Conservation (phyloP, 176 grass and related monocot genomes). For the Aegilops longissima region DNA sequence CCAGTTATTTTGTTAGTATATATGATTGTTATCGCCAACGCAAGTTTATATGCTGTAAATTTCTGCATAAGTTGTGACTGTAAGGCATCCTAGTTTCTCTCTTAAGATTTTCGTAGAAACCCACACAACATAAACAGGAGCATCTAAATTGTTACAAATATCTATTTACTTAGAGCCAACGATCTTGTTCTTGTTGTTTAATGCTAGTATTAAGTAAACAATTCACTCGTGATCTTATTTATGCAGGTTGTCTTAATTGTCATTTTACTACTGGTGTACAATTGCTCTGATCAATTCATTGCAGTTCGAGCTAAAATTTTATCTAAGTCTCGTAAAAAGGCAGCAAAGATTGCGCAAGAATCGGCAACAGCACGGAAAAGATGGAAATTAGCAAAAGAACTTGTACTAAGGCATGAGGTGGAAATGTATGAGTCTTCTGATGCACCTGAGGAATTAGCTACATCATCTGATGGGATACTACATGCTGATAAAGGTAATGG, state of each 20-base stretch:
- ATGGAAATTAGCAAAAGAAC: conserved; percentile 66
- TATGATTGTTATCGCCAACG: background rate
- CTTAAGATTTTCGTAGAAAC: conserved; percentile 11
- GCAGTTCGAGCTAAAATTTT: conserved; percentile 40
- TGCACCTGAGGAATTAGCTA: conserved; percentile 33
- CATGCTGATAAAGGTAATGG: conserved; percentile 21
- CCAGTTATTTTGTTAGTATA: background rate
- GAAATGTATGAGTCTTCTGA: conserved; percentile 18
- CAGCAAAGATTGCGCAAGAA: conserved; percentile 51
- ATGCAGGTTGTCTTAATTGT: conserved; percentile 51
- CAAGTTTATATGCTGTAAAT: background rate
- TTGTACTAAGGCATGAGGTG: conserved; percentile 39
- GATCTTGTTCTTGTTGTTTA: background rate
- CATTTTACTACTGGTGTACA: conserved; percentile 65
- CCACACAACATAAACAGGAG: background rate
- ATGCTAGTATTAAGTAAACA: background rate
- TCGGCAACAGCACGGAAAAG: conserved; percentile 56
- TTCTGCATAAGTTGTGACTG: background rate
- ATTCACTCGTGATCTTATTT: background rate
- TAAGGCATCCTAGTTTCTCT: conserved; percentile 2
- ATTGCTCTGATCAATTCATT: conserved; percentile 62
- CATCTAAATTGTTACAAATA: background rate
- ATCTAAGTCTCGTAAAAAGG: conserved; percentile 64
- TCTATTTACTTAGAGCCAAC: conserved; percentile 2
- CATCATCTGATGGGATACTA: conserved; percentile 29